Evolutionary conservation across 768 basidiomycete species (phyloP).

Genomic region (Omphalotus guepiniiformis): DNA sequence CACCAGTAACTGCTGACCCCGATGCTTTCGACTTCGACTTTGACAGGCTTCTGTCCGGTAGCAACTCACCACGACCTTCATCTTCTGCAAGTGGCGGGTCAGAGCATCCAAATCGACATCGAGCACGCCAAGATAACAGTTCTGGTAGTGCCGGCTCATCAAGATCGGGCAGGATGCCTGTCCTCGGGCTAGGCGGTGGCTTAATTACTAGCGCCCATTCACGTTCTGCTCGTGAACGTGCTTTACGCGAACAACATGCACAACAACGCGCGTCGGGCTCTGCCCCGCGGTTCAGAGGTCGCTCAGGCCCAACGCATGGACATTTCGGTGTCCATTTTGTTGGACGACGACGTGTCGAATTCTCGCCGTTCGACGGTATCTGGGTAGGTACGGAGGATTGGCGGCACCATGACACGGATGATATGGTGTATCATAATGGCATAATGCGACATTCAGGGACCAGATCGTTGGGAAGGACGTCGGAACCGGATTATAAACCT

Average conservation of each 20-base stretch:
- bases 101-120: not conserved
- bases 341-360: not conserved
- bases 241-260: not conserved
- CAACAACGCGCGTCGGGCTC: not conserved
- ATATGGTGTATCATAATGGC: not conserved
- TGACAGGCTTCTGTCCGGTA: not conserved
- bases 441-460: not conserved
- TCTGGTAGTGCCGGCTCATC: not conserved
- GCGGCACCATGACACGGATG: not conserved
- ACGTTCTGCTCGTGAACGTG: not conserved
- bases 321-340: conserved; percentile 1
- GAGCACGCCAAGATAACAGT: not conserved
- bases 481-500: conserved; percentile 43
- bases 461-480: not conserved
- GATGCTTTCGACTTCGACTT: conserved; percentile 3
- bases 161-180: not conserved
- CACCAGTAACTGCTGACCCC: conserved; percentile 1
- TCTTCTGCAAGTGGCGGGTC: not conserved
- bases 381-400: not conserved
- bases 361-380: not conserved
- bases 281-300: not conserved
- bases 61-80: not conserved
- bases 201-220: conserved; percentile 1
- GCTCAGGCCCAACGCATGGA: not conserved
- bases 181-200: conserved; percentile 1